Conservation (phyloP, 148 eudicot genomes). For the Limonium bicolor region DNA sequence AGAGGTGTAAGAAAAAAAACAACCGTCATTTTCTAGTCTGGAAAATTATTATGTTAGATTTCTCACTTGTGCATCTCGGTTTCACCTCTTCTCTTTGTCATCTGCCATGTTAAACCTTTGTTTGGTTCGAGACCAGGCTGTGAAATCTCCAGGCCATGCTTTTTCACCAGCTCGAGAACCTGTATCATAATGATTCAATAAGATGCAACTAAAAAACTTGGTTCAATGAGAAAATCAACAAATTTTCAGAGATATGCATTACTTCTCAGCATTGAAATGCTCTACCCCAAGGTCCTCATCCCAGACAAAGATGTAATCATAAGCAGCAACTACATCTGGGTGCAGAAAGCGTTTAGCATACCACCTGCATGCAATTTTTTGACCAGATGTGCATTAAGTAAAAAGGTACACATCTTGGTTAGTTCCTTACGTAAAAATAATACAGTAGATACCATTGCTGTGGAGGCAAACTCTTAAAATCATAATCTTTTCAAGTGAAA, state of each 20-base stretch:
- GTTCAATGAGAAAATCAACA: background rate
- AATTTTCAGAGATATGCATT: conserved; percentile 3
- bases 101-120: conserved; percentile 68
- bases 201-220: background rate
- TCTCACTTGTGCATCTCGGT: conserved; percentile 86
- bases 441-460: too few relatives aligned
- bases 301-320: conserved; percentile 84
- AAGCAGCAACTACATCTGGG: conserved; percentile 62
- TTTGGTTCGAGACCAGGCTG: conserved; percentile 73
- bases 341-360: conserved; percentile 82
- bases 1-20: background rate
- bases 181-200: conserved; percentile 6
- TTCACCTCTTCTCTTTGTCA: conserved; percentile 57
- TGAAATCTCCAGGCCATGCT: conserved; percentile 68
- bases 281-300: conserved; percentile 83
- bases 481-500: too few relatives aligned
- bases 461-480: too few relatives aligned
- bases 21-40: too few relatives aligned
- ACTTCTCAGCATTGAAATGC: conserved; percentile 57
- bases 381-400: too few relatives aligned
- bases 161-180: conserved; percentile 56
- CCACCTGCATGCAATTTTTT: conserved; percentile 43
- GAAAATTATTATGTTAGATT: too few relatives aligned
- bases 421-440: too few relatives aligned
- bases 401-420: too few relatives aligned